Evolutionary conservation across 805 yeast species (phyloP).

Genomic region (Priceomyces carsonii): DNA sequence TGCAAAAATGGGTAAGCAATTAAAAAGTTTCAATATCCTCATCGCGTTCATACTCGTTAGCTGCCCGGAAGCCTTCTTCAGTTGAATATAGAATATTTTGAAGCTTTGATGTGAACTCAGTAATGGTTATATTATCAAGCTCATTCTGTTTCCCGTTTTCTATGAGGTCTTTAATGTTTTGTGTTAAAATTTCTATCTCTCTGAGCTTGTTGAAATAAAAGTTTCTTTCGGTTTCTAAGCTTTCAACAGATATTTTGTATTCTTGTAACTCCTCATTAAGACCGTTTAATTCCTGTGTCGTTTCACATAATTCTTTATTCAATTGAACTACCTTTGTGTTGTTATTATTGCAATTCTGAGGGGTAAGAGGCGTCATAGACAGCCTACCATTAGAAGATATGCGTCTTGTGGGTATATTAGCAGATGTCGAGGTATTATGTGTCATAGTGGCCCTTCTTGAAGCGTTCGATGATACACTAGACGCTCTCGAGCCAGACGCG

Average conservation of each 20-base stretch:
- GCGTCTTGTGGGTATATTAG: constrained; percentile 18
- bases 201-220: constrained; percentile 88
- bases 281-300: constrained; percentile 39
- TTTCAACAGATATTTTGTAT: constrained; percentile 58
- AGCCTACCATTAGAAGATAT: constrained; percentile 14
- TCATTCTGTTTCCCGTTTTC: constrained; percentile 21
- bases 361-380: constrained; percentile 7
- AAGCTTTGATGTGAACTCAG: constrained; percentile 49
- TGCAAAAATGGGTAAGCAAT: background rate
- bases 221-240: constrained; percentile 79
- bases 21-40: constrained; percentile 16
- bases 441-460: constrained; percentile 9
- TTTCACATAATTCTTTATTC: constrained; percentile 44
- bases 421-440: constrained; percentile 7
- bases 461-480: constrained; percentile 8
- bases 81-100: constrained; percentile 79
- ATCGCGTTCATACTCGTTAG: constrained; percentile 25
- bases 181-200: constrained; percentile 81
- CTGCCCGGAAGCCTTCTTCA: constrained; percentile 78
- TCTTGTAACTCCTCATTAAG: constrained; percentile 57
- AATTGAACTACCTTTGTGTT: constrained; percentile 14
- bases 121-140: constrained; percentile 21
- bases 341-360: constrained; percentile 5
- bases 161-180: constrained; percentile 41
- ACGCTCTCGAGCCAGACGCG: constrained; percentile 8